Base-by-base conservation (phyloP, 2,329 filamentous ascomycete genomes). In the Xenoacremonium recifei region DNA sequence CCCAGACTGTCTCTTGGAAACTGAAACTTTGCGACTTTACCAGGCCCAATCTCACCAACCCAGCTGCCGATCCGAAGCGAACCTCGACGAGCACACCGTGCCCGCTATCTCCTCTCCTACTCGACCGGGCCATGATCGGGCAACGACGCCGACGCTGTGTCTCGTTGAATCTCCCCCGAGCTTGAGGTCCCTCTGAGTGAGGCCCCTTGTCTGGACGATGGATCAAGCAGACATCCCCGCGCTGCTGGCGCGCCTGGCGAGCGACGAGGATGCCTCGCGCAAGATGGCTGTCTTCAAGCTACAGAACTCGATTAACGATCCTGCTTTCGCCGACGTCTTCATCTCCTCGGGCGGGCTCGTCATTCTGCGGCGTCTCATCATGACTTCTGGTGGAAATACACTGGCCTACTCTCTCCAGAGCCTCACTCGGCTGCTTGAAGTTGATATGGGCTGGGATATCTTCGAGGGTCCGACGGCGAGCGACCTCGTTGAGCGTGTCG, bases 241-340 rank as follows among this genome's bases (percentile, higher is more conserved):
- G 63, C 75, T 85, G 54, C 71, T 85, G 55, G 72, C 78, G 69
- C 80, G 80, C 52, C 71, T 85, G 47, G 72, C 77, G 30, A 84
- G 80, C 68, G 79, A 84, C 55, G 81, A 96, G 69, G 93, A 99
- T 75, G 91, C 89, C 42, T 85, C 89, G 55, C 89, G 91, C 61
- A 99, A 99, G 69, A 96, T 97, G 89, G 93, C 93, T 47, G 93
- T 95, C 47, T 99, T 99, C 79, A 96, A 96, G 72, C 82, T 99
- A 52, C 93, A 99, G 69, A 85, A 81, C 50, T 90, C 89, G 49
- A 96, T 99, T 67, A 92, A 91, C 63, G 93, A 99, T 68, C 92
- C 92, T 19, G 87, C 90, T 37, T 97, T 97, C 65, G 93, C 93
- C 59, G 93, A 97, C 65, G 84, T 95, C 56, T 99, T 99, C 71